A percentile compares a stretch with the other conserved stretches of the same genome.
Conservation (phyloP, 495 filamentous ascomycete species). For the Tuber aestivum region DNA sequence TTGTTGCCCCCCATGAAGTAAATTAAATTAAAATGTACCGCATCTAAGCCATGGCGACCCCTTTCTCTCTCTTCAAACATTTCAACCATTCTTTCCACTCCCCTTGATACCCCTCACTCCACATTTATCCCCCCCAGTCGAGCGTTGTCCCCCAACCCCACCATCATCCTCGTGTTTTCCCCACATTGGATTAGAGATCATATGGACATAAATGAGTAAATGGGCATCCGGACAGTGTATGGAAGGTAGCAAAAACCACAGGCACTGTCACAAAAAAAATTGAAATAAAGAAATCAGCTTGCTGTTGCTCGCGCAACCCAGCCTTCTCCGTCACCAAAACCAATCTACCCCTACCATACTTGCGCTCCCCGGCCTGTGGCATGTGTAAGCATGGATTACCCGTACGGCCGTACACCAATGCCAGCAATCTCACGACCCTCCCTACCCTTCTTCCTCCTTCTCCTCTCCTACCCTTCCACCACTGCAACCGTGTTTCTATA, state of each 20-base stretch:
- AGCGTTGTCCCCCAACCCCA: not conserved
- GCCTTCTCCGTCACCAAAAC: not conserved
- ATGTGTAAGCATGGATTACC: not conserved
- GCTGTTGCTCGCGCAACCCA: not conserved
- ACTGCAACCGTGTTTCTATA: not conserved
- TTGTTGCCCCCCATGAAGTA: not conserved
- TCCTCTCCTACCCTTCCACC: not conserved
- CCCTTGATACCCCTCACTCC: not conserved
- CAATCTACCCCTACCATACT: not conserved
- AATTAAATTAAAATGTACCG: not conserved
- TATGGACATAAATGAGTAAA: not conserved
- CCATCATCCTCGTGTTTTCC: not conserved
- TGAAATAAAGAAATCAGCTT: not conserved
- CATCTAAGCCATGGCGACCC: constrained; percentile 3
- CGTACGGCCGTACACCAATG: not conserved
- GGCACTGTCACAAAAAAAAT: not conserved
- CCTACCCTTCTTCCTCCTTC: no score
- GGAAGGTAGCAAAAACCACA: not conserved
- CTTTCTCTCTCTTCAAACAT: constrained; percentile 7
- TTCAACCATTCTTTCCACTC: not conserved
- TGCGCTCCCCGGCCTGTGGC: not conserved
- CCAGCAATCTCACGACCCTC: not conserved
- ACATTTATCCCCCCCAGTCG: not conserved
- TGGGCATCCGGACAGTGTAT: not conserved
- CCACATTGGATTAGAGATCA: not conserved